phyloP scores from a whole-genome alignment of 371 early-diverging fungal species.

The Capillidium heterosporum region DNA sequence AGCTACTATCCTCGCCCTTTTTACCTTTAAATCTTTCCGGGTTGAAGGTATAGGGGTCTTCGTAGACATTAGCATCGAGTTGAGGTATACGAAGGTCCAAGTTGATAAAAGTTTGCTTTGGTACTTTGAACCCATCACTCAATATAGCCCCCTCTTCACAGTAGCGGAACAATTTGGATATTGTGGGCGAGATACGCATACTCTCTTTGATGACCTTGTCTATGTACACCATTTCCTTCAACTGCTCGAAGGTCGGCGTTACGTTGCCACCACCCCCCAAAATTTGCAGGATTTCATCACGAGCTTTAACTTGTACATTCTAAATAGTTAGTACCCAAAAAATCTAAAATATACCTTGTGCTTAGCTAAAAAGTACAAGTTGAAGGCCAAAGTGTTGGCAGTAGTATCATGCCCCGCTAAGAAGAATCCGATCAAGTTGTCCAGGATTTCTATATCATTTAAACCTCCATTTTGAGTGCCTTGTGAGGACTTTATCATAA shows the following conservation, averaged over 20 bases:
- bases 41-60: neutral
- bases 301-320: too few species aligned
- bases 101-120: neutral
- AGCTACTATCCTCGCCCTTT: neutral
- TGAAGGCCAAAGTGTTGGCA: constrained; percentile 19
- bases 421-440: constrained; percentile 15
- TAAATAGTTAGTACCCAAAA: too few species aligned
- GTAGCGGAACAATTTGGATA: neutral
- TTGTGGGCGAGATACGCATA: neutral
- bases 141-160: neutral
- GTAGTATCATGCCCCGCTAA: constrained; percentile 25
- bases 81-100: neutral
- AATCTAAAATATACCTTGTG: constrained; percentile 3
- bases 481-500: constrained; percentile 9
- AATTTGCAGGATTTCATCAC: too few species aligned
- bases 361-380: constrained; percentile 17
- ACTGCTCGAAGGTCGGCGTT: neutral
- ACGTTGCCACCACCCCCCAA: neutral
- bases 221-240: neutral
- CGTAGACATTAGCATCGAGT: neutral
- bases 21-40: neutral
- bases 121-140: neutral
- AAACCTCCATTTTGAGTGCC: constrained; percentile 6
- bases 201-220: neutral
- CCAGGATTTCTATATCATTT: constrained; percentile 9